Conservation (phyloP, 2,329 filamentous ascomycete species). For the Bipolaris zeicola region DNA sequence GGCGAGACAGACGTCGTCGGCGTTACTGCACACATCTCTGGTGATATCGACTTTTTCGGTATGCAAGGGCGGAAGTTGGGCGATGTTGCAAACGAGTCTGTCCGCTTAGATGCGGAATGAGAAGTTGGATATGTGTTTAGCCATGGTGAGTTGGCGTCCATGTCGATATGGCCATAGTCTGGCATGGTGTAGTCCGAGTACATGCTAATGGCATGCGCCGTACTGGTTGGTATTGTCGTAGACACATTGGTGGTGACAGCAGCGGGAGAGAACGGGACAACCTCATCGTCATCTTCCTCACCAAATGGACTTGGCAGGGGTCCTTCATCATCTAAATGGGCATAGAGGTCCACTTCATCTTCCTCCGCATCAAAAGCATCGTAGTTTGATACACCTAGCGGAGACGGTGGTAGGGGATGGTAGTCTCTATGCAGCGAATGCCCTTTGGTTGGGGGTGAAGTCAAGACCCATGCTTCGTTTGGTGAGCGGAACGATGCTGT, state of each 20-base stretch:
- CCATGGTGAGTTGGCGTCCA: constrained; percentile 31
- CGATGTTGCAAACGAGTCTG: constrained; percentile 24
- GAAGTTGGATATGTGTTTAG: constrained; percentile 24
- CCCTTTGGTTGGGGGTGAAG: constrained; percentile 9
- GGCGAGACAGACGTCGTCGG: constrained; percentile 3
- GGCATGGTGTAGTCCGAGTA: constrained; percentile 14
- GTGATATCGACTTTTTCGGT: constrained; percentile 8
- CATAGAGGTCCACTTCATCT: constrained; percentile 35
- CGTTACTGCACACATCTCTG: background rate
- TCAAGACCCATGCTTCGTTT: constrained; percentile 40
- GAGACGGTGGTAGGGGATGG: constrained; percentile 45
- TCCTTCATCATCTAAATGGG: constrained; percentile 39
- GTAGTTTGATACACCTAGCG: constrained; percentile 52
- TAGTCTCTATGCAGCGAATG: constrained; percentile 33
- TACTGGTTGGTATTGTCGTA: constrained; percentile 8
- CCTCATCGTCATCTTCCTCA: constrained; percentile 19
- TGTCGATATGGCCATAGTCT: constrained; percentile 35
- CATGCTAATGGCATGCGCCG: background rate
- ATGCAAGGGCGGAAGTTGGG: constrained; percentile 19
- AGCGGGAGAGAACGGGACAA: constrained; percentile 22
- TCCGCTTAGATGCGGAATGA: constrained; percentile 10
- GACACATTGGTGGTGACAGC: constrained; percentile 17
- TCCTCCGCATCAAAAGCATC: constrained; percentile 51
- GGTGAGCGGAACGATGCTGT: constrained; percentile 30
- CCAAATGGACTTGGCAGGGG: constrained; percentile 10